Evolutionary conservation across 2,329 filamentous ascomycete genomes (phyloP), one percentile per base, ranked within the genome.

Genomic region (Epichloe elymi): DNA sequence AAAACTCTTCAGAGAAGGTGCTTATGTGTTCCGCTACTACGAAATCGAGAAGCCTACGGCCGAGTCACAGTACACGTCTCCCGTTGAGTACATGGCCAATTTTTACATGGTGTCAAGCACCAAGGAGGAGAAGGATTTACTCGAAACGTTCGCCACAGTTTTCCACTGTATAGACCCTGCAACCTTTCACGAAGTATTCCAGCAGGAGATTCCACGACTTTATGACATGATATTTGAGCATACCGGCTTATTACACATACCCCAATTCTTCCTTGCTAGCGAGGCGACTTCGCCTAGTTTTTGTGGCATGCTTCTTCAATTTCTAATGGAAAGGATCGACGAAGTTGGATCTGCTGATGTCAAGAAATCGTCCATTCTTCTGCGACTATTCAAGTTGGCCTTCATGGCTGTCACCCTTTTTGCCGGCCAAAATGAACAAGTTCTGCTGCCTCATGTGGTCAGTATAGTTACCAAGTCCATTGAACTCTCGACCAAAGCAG

Each of bases 361-460:
- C 49, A 89, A 88, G 63, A 95, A 91, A 67, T 91, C 93, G 0
- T 91, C 89, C 5, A 95, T 98, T 46, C 71, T 99, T 36, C 72
- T 99, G 48, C 80, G 94, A 51, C 80, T 99, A 48, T 99, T 97
- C 72, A 99, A 99, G 69, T 71, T 99, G 48, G 95, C 91, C 0
- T 98, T 98, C 67, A 98, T 99, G 93, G 94, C 94, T 0, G 93
- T 99, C 39, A 98, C 93, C 0, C 74, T 99, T 1, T 99, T 98
- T 66, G 89, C 89, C 0, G 77, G 80, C 8, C 90, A 96, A 63
- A 99, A 99, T 60, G 93, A 99, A 68, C 86, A 93, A 63, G 89
- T 99, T 2, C 74, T 99, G 14, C 74, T 97, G 49, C 94, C 94
- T 0, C 93, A 98, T 65, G 91, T 98, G 48, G 90, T 94, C 50